Percentiles rank a stretch among this genome's conserved stretches.
Conservation (phyloP, 805 yeast species). For the Candida jianshihensis region DNA sequence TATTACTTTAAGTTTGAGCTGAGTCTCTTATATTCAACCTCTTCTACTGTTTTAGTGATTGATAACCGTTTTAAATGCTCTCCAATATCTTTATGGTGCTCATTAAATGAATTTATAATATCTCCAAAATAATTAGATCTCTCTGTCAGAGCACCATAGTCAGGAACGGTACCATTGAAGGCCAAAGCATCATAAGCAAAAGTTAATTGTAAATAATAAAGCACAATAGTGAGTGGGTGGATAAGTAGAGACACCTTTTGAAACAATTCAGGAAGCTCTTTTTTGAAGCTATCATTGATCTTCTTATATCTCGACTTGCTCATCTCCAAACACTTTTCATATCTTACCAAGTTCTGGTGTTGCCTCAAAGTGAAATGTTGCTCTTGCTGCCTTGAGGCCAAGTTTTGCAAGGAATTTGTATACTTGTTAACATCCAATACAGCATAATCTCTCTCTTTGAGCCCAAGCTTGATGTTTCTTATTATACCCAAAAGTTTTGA, state of each 20-base stretch:
- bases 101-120: no score
- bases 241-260: slow-evolving; percentile 26
- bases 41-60: no score
- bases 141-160: no score
- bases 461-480: slow-evolving; percentile 22
- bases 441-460: slow-evolving; percentile 27
- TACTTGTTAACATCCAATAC: slow-evolving; percentile 33
- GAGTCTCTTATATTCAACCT: no score
- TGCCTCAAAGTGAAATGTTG: slow-evolving; percentile 31
- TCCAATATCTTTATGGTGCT: no score
- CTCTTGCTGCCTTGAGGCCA: slow-evolving; percentile 21
- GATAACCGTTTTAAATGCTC: no score
- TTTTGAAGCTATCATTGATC: slow-evolving; percentile 33
- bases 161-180: no score
- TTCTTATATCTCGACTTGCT: slow-evolving; percentile 30
- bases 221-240: slow-evolving; percentile 21
- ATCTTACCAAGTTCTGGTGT: slow-evolving; percentile 27
- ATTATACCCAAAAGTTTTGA: slow-evolving; percentile 9
- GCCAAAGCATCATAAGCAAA: slow-evolving; percentile 27
- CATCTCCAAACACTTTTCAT: slow-evolving; percentile 24
- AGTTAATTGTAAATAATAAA: slow-evolving; percentile 33
- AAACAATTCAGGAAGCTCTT: slow-evolving; percentile 41
- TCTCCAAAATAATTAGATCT: no score
- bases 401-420: slow-evolving; percentile 16
- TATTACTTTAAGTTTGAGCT: no score